Evolutionary conservation across 2,329 filamentous ascomycete genomes (phyloP), one percentile per base, ranked within the genome.

Genomic region (Stromatinia cepivora): DNA sequence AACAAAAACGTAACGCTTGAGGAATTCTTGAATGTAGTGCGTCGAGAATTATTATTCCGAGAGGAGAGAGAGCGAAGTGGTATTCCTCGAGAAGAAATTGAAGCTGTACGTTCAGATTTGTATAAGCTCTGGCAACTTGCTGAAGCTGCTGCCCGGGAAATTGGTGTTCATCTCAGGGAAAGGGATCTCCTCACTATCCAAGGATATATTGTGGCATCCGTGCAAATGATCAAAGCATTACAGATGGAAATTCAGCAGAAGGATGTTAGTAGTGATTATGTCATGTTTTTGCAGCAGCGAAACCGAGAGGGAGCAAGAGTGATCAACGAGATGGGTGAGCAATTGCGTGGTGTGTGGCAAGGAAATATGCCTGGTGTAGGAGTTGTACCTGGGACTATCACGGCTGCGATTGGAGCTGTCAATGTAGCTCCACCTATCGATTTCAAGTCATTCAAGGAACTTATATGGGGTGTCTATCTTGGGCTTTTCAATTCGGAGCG

Each of bases 191-290:
- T 63, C 31, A 66, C 25, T 4, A 50, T 69, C 7, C 61, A 48
- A 17, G 62, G 42, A 50, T 69, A 69, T 34, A 69, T 69, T 31
- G 46, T 48, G 1, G 25, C 39, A 13, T 64, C 57, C 8, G 67
- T 58, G 42, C 50, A 48, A 13, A 50, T 58, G 61, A 52, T 69
- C 13, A 50, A 57, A 31, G 52, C 52, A n/a, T 20, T 69, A 11
- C 50, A 54, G 11, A 25, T 52, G 3, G 61, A 69, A 8, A 48
- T 69, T 28, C 42, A 58, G 34, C 59, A 66, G 31, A 66, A 50
- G 11, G 61, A 69, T 25, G 61, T 69, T 13, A 66, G 61, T n/a
- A 65, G 25, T 58, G 67, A 66, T n/a, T 69, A 66, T 66, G 67
- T 69, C 9, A 54, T 66, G 48, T 69, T 58, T 42, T 52, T 69